These are phyloP conservation scores for Penicillium pancosmium DNA, from an alignment of 495 filamentous ascomycete species.

Conservation along the genomic window DNA sequence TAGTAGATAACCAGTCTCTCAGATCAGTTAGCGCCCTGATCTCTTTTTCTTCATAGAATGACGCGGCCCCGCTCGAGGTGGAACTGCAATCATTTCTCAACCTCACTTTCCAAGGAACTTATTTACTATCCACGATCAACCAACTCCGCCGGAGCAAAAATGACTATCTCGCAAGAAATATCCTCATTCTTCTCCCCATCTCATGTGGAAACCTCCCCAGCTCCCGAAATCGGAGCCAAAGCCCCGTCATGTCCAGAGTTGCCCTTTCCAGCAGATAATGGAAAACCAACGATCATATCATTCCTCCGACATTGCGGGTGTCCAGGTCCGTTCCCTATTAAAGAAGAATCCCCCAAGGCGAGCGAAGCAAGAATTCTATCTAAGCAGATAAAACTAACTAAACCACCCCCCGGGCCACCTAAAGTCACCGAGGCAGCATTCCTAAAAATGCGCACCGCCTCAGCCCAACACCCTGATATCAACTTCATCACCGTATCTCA, in stretches of 20 bases:
- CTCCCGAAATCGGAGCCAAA: background rate
- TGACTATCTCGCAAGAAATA: slow-evolving; percentile 17
- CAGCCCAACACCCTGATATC: slow-evolving; percentile 9
- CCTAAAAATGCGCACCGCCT: slow-evolving; percentile 7
- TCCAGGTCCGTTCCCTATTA: slow-evolving; percentile 13
- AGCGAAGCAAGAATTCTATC: too few species aligned
- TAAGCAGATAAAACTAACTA: background rate
- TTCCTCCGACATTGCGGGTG: slow-evolving; percentile 28
- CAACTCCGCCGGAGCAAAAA: slow-evolving; percentile 9
- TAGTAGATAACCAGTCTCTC: too few species aligned
- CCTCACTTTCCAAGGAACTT: too few species aligned
- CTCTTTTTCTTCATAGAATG: too few species aligned
- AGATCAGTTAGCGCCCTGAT: too few species aligned
- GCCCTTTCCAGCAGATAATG: slow-evolving; percentile 9
- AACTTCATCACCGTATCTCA: slow-evolving; percentile 15
- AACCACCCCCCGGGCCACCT: background rate
- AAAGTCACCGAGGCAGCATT: slow-evolving; percentile 14
- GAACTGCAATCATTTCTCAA: too few species aligned
- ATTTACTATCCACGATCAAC: background rate
- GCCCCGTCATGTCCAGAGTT: slow-evolving; percentile 11
- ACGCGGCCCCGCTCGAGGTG: too few species aligned
- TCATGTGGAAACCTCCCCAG: slow-evolving; percentile 1
- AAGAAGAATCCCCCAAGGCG: background rate
- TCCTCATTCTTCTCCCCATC: slow-evolving; percentile 13
- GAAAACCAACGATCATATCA: slow-evolving; percentile 17